These are phyloP conservation scores for Scutellaria barbata DNA, from an alignment of 257 asterid species.

Conservation along the genomic window DNA sequence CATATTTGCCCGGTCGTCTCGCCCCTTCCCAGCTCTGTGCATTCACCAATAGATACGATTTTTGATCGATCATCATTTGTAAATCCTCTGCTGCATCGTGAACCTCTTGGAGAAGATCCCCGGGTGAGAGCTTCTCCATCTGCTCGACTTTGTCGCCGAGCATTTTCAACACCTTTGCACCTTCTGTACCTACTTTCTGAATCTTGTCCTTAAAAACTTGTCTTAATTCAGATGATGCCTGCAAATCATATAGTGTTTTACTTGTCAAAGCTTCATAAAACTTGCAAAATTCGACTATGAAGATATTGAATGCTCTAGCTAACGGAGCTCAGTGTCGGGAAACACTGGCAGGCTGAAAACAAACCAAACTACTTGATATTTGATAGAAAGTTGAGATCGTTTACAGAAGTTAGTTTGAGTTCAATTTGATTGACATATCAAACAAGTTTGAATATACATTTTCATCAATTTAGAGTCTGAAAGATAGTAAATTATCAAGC, in stretches of 20 bases:
- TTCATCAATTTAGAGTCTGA: too few relatives aligned
- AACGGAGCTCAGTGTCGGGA: too few relatives aligned
- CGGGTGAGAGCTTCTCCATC: conserved; percentile 81
- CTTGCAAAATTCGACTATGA: too few relatives aligned
- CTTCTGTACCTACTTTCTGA: conserved; percentile 79
- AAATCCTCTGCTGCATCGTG: conserved; percentile 92
- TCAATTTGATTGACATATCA: too few relatives aligned
- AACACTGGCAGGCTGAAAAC: too few relatives aligned
- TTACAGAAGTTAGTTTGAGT: too few relatives aligned
- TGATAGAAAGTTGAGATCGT: too few relatives aligned
- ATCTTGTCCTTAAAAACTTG: conserved; percentile 69
- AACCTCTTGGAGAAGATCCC: conserved; percentile 65
- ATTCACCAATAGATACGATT: conserved; percentile 82
- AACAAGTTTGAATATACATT: too few relatives aligned
- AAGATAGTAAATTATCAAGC: too few relatives aligned
- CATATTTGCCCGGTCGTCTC: conserved; percentile 56
- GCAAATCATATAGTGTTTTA: conserved; percentile 23
- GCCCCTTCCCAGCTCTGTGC: conserved; percentile 79
- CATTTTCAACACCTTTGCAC: conserved; percentile 71
- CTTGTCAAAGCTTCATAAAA: too few relatives aligned
- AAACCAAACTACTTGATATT: too few relatives aligned
- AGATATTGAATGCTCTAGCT: too few relatives aligned
- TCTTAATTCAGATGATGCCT: conserved; percentile 84
- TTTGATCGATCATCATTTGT: conserved; percentile 81
- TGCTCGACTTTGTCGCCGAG: conserved; percentile 89